These are phyloP conservation scores for Penicillium aurantiogriseum DNA, from an alignment of 2,329 filamentous ascomycete genomes.

Conservation along the genomic window DNA sequence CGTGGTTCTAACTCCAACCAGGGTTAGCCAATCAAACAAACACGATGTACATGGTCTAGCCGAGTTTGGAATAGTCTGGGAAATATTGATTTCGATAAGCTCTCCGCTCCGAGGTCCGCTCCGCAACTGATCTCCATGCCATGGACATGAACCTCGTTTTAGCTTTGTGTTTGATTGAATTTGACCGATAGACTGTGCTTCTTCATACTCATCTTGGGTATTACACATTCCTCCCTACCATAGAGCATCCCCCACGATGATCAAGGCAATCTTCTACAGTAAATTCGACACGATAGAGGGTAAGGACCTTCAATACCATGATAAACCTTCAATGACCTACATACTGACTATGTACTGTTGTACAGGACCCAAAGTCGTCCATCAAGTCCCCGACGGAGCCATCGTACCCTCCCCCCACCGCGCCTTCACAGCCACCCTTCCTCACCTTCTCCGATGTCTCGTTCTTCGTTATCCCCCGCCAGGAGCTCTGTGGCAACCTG, in stretches of 20 bases:
- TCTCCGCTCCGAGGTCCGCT: conserved; percentile 8
- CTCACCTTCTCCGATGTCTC: conserved; percentile 84
- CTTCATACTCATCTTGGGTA: background rate
- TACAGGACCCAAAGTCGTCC: conserved; percentile 60
- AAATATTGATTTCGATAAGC: conserved; percentile 8
- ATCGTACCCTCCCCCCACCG: conserved; percentile 50
- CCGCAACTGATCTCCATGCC: conserved; percentile 4
- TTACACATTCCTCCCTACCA: background rate
- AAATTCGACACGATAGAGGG: conserved; percentile 62
- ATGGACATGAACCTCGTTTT: background rate
- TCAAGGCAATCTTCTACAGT: conserved; percentile 66
- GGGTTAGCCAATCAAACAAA: background rate
- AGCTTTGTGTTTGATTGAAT: background rate
- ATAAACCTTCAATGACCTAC: background rate
- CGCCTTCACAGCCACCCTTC: conserved; percentile 59
- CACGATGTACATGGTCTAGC: background rate
- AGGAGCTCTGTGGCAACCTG: conserved; percentile 91
- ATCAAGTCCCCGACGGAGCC: conserved; percentile 63
- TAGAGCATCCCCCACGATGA: conserved; percentile 45
- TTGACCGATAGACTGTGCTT: background rate
- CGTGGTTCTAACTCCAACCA: background rate
- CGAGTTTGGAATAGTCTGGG: background rate
- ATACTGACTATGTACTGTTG: conserved; percentile 3
- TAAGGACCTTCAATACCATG: conserved; percentile 20
- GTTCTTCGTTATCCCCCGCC: conserved; percentile 90